phyloP scores from a whole-genome alignment of 306 rosid species.

The barrel medic (Medicago truncatula) region DNA sequence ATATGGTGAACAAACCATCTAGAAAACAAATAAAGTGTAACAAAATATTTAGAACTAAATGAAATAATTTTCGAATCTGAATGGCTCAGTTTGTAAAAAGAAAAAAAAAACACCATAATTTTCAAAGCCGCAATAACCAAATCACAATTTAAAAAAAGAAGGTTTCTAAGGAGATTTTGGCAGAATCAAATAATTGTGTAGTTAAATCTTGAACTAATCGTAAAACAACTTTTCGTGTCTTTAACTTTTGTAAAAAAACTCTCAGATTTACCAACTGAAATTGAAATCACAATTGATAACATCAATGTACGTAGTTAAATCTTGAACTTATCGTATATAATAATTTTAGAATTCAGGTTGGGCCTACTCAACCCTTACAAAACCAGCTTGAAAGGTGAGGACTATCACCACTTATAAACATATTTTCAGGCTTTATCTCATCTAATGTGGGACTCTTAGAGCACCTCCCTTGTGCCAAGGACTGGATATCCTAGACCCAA shows the following conservation, averaged over 20 bases:
- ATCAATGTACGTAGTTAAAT: not conserved
- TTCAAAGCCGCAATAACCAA: constrained; percentile 11
- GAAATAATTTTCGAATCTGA: constrained; percentile 15
- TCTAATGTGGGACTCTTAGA: no score
- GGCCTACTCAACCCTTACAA: no score
- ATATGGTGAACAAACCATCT: not conserved
- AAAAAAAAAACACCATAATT: not conserved
- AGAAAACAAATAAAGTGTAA: constrained; percentile 7
- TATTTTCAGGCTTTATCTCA: no score
- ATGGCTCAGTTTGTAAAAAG: not conserved
- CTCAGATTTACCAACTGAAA: constrained; percentile 21
- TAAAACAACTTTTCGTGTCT: no score
- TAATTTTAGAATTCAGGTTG: not conserved
- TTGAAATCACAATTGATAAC: constrained; percentile 20
- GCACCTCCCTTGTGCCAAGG: no score
- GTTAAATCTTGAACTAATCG: no score
- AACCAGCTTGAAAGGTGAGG: no score
- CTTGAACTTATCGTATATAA: not conserved
- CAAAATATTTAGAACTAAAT: not conserved
- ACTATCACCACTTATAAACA: no score
- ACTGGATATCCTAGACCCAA: no score
- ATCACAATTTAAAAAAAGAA: not conserved
- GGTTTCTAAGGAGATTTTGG: constrained; percentile 14
- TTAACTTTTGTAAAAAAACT: not conserved
- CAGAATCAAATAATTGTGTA: constrained; percentile 16